Percentiles rank a stretch among this genome's conserved stretches.
phyloP scores from a whole-genome alignment of 441 rosid species.

The Theobroma grandiflorum region DNA sequence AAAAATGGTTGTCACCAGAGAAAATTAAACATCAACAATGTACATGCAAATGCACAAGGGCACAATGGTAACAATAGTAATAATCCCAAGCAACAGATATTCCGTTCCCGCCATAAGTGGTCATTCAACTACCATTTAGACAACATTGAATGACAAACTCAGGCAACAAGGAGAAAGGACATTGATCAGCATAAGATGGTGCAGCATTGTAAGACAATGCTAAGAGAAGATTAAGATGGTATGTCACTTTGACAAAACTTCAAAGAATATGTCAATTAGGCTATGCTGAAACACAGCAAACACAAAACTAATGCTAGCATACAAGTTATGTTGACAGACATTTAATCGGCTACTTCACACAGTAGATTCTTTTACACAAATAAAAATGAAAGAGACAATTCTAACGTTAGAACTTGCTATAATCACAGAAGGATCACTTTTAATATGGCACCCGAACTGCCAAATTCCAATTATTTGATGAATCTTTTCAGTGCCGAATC shows the following conservation, averaged over 20 bases:
- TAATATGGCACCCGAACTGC: neutral
- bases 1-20: conserved; percentile 45
- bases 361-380: neutral
- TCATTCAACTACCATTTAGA: neutral
- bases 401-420: neutral
- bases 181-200: neutral
- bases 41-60: conserved; percentile 5
- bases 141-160: neutral
- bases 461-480: neutral
- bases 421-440: neutral
- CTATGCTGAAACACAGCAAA: neutral
- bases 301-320: neutral
- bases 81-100: conserved; percentile 3
- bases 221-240: neutral
- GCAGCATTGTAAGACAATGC: neutral
- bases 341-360: neutral
- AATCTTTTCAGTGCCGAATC: neutral
- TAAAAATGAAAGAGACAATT: neutral
- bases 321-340: neutral
- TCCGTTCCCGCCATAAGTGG: neutral
- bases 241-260: neutral
- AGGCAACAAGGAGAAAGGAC: neutral
- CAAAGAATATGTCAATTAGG: neutral
- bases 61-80: neutral
- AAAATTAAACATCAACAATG: conserved; percentile 37